A percentile compares a stretch with the other conserved stretches of the same genome.
Conservation (phyloP, 179 eudicot species). For the Beta corolliflora region DNA sequence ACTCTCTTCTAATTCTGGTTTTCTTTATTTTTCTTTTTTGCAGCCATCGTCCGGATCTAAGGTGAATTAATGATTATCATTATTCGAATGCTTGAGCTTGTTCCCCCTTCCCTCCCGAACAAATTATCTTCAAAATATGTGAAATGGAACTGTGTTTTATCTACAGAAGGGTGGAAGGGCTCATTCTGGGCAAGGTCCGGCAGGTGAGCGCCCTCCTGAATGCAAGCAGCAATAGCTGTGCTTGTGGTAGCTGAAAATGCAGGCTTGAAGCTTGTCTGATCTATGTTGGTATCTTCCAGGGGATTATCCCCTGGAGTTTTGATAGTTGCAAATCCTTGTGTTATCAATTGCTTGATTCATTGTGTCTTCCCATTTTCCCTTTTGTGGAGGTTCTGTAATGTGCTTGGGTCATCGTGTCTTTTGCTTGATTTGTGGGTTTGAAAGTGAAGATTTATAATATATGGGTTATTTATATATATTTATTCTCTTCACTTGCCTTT, state of each 20-base stretch:
- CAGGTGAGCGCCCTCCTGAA: slow-evolving; percentile 60
- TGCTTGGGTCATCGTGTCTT: slow-evolving; percentile 21
- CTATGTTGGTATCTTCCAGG: background rate
- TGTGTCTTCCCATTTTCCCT: background rate
- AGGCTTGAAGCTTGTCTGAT: slow-evolving; percentile 13
- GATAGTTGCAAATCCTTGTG: slow-evolving; percentile 29
- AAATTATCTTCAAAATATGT: background rate
- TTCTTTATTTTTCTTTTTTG: slow-evolving; percentile 12
- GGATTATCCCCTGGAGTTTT: slow-evolving; percentile 29
- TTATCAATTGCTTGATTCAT: slow-evolving; percentile 34
- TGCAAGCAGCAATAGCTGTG: slow-evolving; percentile 63
- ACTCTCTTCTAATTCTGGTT: background rate
- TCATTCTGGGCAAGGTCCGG: slow-evolving; percentile 36
- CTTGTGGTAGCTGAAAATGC: slow-evolving; percentile 11
- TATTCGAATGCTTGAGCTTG: background rate
- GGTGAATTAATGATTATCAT: slow-evolving; percentile 26
- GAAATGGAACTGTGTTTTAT: background rate
- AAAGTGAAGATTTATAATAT: background rate
- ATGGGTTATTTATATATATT: slow-evolving; percentile 32
- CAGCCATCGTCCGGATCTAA: slow-evolving; percentile 44
- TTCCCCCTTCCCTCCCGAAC: background rate
- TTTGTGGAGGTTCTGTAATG: slow-evolving; percentile 23
- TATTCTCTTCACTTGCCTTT: background rate
- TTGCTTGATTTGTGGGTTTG: slow-evolving; percentile 13
- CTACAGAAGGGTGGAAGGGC: slow-evolving; percentile 44